These are phyloP conservation scores for Cyclotella kingstonii DNA, from an alignment of 108 stramenopile genomes.

Conservation along the genomic window DNA sequence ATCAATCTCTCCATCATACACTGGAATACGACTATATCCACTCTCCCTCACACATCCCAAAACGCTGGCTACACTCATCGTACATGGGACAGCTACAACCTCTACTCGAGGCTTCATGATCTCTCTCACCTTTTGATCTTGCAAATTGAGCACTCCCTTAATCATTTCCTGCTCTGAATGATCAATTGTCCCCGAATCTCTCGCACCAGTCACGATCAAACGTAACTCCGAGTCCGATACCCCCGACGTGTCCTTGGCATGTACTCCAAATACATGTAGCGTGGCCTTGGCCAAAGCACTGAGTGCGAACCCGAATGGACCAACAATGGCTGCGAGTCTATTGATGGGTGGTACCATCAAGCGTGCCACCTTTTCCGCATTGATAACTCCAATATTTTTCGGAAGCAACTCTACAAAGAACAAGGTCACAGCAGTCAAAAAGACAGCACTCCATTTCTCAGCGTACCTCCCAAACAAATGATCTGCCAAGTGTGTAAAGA, in stretches of 20 bases:
- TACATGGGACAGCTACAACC: slow-evolving; percentile 85
- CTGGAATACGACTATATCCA: slow-evolving; percentile 93
- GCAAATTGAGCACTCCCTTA: slow-evolving; percentile 92
- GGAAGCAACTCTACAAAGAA: slow-evolving; percentile 97
- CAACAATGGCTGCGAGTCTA: slow-evolving; percentile 73
- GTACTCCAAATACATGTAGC: slow-evolving; percentile 77
- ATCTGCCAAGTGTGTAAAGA: slow-evolving; percentile 86
- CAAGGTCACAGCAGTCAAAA: slow-evolving; percentile 85
- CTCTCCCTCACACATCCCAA: slow-evolving; percentile 78
- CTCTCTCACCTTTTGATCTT: slow-evolving; percentile 86
- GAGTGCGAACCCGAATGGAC: slow-evolving; percentile 86
- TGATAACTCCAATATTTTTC: slow-evolving; percentile 92
- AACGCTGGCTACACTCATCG: slow-evolving; percentile 82
- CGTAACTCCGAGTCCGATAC: slow-evolving; percentile 94
- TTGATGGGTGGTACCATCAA: slow-evolving; percentile 89
- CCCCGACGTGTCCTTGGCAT: slow-evolving; percentile 61
- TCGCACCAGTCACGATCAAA: slow-evolving; percentile 91
- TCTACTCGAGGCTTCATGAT: slow-evolving; percentile 97
- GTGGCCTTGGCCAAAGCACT: slow-evolving; percentile 80
- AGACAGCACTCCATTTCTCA: slow-evolving; percentile 85
- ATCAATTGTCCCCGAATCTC: slow-evolving; percentile 94
- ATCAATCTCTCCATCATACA: slow-evolving; percentile 97
- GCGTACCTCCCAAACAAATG: slow-evolving; percentile 74
- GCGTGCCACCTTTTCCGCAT: slow-evolving; percentile 92
- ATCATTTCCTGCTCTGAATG: slow-evolving; percentile 96